phyloP scores from a whole-genome alignment of 2,329 filamentous ascomycete species.

The Cercospora zeina region DNA sequence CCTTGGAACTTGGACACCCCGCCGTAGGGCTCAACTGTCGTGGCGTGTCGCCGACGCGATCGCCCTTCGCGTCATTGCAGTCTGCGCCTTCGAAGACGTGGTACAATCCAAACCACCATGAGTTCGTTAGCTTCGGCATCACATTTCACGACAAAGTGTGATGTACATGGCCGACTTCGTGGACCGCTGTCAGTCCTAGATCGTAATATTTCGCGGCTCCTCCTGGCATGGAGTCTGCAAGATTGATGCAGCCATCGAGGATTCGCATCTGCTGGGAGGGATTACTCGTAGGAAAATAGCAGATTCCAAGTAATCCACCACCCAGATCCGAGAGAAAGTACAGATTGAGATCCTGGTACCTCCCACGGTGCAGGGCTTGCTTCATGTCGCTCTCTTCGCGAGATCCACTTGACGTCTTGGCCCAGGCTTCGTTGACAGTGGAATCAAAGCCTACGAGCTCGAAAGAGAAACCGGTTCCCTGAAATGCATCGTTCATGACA shows the following conservation, averaged over 20 bases:
- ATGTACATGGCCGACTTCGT: constrained; percentile 12
- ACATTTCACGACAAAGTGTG: not conserved
- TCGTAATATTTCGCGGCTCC: constrained; percentile 49
- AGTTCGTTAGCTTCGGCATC: constrained; percentile 44
- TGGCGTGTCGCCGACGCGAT: constrained; percentile 45
- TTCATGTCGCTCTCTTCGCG: constrained; percentile 49
- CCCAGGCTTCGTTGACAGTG: constrained; percentile 55
- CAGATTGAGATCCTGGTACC: constrained; percentile 55
- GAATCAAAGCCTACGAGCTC: constrained; percentile 50
- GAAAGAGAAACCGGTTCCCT: constrained; percentile 52
- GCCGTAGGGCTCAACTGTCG: constrained; percentile 43
- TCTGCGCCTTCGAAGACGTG: constrained; percentile 40
- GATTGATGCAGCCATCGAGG: constrained; percentile 56
- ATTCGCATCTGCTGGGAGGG: constrained; percentile 44
- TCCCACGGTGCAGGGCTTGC: constrained; percentile 51
- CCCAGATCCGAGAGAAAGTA: constrained; percentile 57
- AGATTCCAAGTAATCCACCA: constrained; percentile 15
- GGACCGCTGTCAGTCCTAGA: constrained; percentile 31
- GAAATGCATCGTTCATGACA: constrained; percentile 44
- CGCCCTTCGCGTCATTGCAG: constrained; percentile 26
- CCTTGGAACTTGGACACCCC: constrained; percentile 52
- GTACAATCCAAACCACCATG: constrained; percentile 46
- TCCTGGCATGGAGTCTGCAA: constrained; percentile 54
- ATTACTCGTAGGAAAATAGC: constrained; percentile 33
- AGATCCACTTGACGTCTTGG: constrained; percentile 50